Percentiles rank a stretch among this genome's conserved stretches.
These are phyloP conservation scores for Carex myosuroides DNA, from an alignment of 176 grass and related monocot species.

Conservation along the genomic window DNA sequence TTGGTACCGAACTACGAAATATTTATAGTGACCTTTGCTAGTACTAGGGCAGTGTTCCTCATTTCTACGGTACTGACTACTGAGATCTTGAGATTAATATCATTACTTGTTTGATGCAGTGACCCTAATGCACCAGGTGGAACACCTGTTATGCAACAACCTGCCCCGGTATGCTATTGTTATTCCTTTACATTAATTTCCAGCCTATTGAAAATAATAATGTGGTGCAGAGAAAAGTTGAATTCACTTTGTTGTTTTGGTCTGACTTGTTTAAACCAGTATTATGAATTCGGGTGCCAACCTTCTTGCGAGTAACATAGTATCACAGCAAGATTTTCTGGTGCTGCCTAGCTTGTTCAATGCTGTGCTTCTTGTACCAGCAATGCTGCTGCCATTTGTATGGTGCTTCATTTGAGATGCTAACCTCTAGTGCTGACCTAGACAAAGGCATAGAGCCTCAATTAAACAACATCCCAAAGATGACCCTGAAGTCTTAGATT, in stretches of 20 bases:
- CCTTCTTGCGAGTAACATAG: not conserved
- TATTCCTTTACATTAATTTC: not conserved
- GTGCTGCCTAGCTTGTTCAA: not conserved
- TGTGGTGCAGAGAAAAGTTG: not conserved
- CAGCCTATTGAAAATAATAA: not conserved
- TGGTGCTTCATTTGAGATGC: not conserved
- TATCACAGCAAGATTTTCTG: not conserved
- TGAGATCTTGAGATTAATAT: not conserved
- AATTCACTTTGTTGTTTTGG: not conserved
- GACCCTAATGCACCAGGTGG: slow-evolving; percentile 94
- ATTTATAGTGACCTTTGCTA: not conserved
- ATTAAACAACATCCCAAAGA: not conserved
- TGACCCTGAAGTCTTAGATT: not conserved
- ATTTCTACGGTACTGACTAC: not conserved
- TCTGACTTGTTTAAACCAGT: not conserved
- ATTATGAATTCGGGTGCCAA: not conserved
- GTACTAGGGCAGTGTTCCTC: not conserved
- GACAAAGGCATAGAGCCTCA: not conserved
- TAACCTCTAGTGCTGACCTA: not conserved
- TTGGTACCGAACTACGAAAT: not conserved
- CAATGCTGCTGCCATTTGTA: not conserved
- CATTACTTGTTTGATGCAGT: slow-evolving; percentile 45
- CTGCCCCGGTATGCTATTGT: slow-evolving; percentile 56
- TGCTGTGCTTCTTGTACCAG: not conserved
- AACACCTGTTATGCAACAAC: slow-evolving; percentile 94